Evolutionary conservation across 140 eudicot genomes (phyloP).

Genomic region (Flaveria floridana): DNA sequence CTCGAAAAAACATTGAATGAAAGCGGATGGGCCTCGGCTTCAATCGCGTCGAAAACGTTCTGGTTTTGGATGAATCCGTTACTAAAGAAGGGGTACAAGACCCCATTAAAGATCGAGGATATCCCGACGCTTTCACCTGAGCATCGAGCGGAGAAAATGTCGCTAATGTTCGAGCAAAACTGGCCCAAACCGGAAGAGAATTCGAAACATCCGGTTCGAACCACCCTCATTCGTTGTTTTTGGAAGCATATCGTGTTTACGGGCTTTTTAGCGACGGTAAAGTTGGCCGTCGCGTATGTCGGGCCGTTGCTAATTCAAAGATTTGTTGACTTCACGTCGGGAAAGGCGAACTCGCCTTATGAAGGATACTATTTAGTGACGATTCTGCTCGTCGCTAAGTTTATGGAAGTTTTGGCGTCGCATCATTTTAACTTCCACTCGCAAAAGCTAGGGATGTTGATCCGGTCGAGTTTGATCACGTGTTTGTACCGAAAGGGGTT

Average conservation of each 20-base stretch:
- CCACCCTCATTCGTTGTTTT: constrained; percentile 54
- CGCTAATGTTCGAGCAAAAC: constrained; percentile 50
- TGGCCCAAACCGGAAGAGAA: constrained; percentile 66
- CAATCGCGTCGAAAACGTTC: constrained; percentile 47
- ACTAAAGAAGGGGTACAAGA: constrained; percentile 56
- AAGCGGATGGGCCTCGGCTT: constrained; percentile 59
- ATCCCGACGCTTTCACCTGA: constrained; percentile 63
- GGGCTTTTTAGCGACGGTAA: constrained; percentile 41
- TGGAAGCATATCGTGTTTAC: constrained; percentile 65
- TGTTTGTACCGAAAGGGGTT: constrained; percentile 70
- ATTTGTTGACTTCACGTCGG: constrained; percentile 58
- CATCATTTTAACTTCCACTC: constrained; percentile 74
- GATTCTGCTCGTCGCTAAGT: constrained; percentile 49
- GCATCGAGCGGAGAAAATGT: constrained; percentile 61
- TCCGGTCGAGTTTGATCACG: constrained; percentile 58
- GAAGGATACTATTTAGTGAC: constrained; percentile 65
- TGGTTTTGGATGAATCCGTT: constrained; percentile 73
- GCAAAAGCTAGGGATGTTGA: constrained; percentile 72
- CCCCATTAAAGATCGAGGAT: constrained; percentile 48
- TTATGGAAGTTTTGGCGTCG: constrained; percentile 54
- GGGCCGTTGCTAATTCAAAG: constrained; percentile 68
- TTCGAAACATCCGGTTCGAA: constrained; percentile 49
- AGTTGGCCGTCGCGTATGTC: constrained; percentile 54
- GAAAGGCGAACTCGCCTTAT: constrained; percentile 32
- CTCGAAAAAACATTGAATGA: constrained; percentile 27